Base-by-base conservation (phyloP, 441 rosid species). In the Kokia cookei region DNA sequence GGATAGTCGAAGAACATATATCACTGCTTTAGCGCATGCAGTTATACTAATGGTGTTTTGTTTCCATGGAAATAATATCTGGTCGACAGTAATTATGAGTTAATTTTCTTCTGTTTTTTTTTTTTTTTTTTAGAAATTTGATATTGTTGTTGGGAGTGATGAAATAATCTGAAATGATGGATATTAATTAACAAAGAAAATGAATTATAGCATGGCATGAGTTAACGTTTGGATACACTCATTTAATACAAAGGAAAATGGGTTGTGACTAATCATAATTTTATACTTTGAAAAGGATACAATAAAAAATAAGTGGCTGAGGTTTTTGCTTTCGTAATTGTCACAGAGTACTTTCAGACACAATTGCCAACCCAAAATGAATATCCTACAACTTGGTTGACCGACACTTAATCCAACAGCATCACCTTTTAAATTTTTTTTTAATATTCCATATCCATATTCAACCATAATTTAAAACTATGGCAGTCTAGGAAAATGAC, bases 401-500 rank as follows among this genome's bases (percentile, higher is more conserved):
- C 59, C 26, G 26, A 54, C 27, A 54, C 59, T 54, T 54, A 4
- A 54, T 54, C 59, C 59, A 53, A 55, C 60, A 55, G 19, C 29
- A 55, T 55, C 27, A 2, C 22, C 26, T 22, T 54, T 53, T 40
- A 40, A 40, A 40, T 40, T 53, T 53, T 53, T 53, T 54, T 53
- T 17, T 7, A n/a, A 8, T n/a, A 17, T 53, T 7, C 7, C 58
- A 54, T 54, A 19, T 55, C 60, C 29, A 19, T 55, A 22, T 55
- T 55, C 13, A 26, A 55, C 60, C 10, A 22, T 2, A 12, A 55
- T 22, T 55, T 19, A 55, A 55, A 11, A 10, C 11, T 19, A 40
- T 7, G 11, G 43, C 43, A 40, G 43, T 40, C 43, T n/a, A 53
- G 57, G 74, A 78, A 76, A 76, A 22, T n/a, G 27, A 54, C 57